Base-by-base conservation (phyloP, 441 rosid genomes). In the Monsonia emarginata region DNA sequence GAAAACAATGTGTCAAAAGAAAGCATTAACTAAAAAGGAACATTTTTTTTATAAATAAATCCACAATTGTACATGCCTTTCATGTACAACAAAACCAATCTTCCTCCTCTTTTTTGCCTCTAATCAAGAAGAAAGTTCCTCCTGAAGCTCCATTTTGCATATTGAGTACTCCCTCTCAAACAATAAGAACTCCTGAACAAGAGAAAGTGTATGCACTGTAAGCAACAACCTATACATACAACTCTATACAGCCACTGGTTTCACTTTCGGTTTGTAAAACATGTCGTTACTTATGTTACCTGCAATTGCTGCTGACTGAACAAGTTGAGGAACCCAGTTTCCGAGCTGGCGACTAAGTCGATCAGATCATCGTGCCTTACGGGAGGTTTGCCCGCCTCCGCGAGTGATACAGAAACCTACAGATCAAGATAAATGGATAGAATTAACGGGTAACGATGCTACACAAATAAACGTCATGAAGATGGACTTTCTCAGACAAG, bases 271-370 rank as follows among this genome's bases (percentile, higher is more conserved):
- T 9, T 22, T 21, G 59, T 22, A 22, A 54, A 50, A 48, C 24
- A 22, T 19, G 25, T 22, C 14, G 61, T 28, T 13, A 34, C 57
- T 61, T 64, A 21, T 42, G 75, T 65, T 46, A 90, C 98, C 91
- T 94, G 95, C 77, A 89, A 65, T 64, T 95, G 97, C 68, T 83
- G 97, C 84, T 81, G 90, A 77, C 99, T 95, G 70, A 91, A 95
- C 70, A 95, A 82, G 69, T 83, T 79, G 73, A 88, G 83, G 71
- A 80, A 83, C 65, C 92, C 97, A 52, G 78, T 75, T 66, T 94
- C 92, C 18, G 79, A 68, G 79, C 87, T 78, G 19, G 96, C 83
- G 48, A 88, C 91, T 22, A 95, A 87, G 76, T 91, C 99, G 59
- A 89, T 85, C 72, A 91, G 77, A 62, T 82, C 92, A 65, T 95